Percentiles rank a stretch among this genome's conserved stretches.
phyloP scores from a whole-genome alignment of 805 yeast genomes.

The Yarrowia sp. region DNA sequence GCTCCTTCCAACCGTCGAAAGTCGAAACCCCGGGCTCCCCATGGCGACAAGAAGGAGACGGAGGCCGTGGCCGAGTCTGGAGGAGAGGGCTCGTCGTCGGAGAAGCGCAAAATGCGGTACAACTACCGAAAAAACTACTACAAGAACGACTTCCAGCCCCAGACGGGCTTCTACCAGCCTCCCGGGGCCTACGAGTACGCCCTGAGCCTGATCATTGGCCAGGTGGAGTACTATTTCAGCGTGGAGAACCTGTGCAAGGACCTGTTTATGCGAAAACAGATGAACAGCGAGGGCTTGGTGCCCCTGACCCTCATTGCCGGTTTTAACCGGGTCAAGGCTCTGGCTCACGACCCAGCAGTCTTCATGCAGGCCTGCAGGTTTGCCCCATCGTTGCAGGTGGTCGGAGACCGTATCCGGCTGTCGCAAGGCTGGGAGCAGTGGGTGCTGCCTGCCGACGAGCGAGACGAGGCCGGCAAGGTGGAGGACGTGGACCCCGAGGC shows the following conservation, averaged over 20 bases:
- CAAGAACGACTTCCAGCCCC: conserved; percentile 23
- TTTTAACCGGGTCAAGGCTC: conserved; percentile 72
- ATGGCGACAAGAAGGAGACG: conserved; percentile 20
- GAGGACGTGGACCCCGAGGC: conserved; percentile 36
- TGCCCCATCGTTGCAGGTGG: conserved; percentile 53
- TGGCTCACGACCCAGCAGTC: conserved; percentile 53
- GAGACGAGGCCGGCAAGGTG: conserved; percentile 49
- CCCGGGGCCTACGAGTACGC: conserved; percentile 32
- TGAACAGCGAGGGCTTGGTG: conserved; percentile 75
- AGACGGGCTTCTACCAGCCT: conserved; percentile 14
- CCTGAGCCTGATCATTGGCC: conserved; percentile 46
- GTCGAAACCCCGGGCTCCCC: conserved; percentile 16
- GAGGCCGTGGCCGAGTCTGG: no score
- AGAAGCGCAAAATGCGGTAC: conserved; percentile 27
- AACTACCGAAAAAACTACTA: conserved; percentile 32
- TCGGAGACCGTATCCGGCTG: conserved; percentile 60
- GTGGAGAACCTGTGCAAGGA: conserved; percentile 85
- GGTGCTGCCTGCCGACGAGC: conserved; percentile 59
- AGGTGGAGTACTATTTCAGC: conserved; percentile 88
- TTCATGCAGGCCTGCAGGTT: conserved; percentile 55
- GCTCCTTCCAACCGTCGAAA: not conserved
- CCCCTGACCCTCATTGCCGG: conserved; percentile 59
- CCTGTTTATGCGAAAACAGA: conserved; percentile 72
- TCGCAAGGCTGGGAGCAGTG: conserved; percentile 59
- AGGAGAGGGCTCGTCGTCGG: not conserved